phyloP scores from a whole-genome alignment of 2,329 filamentous ascomycete species.

The Fusarium subtropicale region DNA sequence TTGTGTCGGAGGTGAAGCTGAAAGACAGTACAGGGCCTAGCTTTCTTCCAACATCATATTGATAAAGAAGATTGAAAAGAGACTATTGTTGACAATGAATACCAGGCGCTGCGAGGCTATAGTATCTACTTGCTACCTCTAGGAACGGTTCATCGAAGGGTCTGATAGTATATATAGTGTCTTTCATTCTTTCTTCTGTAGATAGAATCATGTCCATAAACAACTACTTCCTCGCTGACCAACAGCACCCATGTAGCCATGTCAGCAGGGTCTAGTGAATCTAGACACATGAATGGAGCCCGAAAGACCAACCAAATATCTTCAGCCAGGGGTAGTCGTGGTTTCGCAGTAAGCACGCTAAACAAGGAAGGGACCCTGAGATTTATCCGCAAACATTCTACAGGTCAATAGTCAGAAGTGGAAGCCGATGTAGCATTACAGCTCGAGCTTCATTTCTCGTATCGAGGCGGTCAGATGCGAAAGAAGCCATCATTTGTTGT shows the following conservation, averaged over 20 bases:
- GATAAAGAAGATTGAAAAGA: too few relatives aligned
- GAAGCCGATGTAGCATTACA: background rate
- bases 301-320: background rate
- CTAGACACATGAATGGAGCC: background rate
- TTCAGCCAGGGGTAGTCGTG: too few relatives aligned
- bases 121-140: too few relatives aligned
- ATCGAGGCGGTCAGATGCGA: background rate
- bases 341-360: background rate
- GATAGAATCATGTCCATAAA: too few relatives aligned
- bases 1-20: too few relatives aligned
- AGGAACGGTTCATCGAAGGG: too few relatives aligned
- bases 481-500: background rate
- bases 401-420: background rate
- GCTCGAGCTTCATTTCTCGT: background rate
- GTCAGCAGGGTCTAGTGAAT: background rate
- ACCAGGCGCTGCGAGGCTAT: too few relatives aligned
- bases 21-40: too few relatives aligned
- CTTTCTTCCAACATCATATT: too few relatives aligned
- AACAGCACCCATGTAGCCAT: background rate
- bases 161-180: too few relatives aligned
- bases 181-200: too few relatives aligned
- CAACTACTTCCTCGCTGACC: background rate
- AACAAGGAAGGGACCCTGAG: background rate
- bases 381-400: background rate
- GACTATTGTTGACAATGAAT: too few relatives aligned